These are phyloP conservation scores for Metschnikowia drakensbergensis DNA, from an alignment of 805 yeast species.

Conservation along the genomic window DNA sequence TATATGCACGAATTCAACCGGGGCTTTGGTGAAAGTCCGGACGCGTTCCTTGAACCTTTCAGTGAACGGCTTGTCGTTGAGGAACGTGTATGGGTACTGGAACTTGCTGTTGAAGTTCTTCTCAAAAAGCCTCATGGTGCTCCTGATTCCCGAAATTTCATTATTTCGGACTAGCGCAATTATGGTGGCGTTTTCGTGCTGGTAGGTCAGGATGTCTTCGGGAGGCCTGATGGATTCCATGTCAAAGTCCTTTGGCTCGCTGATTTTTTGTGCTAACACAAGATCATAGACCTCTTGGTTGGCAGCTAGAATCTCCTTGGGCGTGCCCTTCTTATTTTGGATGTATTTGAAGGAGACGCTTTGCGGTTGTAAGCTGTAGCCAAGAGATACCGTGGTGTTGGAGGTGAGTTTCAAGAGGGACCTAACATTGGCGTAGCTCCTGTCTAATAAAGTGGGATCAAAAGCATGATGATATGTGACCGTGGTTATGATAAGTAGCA, in stretches of 20 bases:
- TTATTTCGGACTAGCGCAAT: slow-evolving; percentile 67
- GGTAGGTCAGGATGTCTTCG: slow-evolving; percentile 23
- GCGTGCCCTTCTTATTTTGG: slow-evolving; percentile 28
- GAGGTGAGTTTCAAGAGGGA: slow-evolving; percentile 5
- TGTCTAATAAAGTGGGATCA: slow-evolving; percentile 8
- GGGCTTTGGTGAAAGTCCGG: slow-evolving; percentile 27
- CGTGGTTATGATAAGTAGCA: background rate
- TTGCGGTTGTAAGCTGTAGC: slow-evolving; percentile 18
- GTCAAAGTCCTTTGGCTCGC: slow-evolving; percentile 47
- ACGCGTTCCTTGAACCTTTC: slow-evolving; percentile 51
- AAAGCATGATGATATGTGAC: slow-evolving; percentile 9
- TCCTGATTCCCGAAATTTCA: slow-evolving; percentile 48
- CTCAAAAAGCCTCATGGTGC: slow-evolving; percentile 61
- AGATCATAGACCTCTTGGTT: slow-evolving; percentile 39
- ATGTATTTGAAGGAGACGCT: slow-evolving; percentile 33
- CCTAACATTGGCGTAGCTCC: slow-evolving; percentile 6
- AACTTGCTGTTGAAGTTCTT: slow-evolving; percentile 62
- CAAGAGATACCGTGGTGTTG: slow-evolving; percentile 1
- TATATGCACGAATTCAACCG: slow-evolving; percentile 38
- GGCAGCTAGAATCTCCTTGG: slow-evolving; percentile 29
- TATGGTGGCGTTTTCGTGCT: slow-evolving; percentile 71
- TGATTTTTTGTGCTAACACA: slow-evolving; percentile 34
- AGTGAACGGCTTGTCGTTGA: slow-evolving; percentile 67
- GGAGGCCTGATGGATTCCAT: slow-evolving; percentile 26
- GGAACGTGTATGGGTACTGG: slow-evolving; percentile 75